Conservation (phyloP, 345 rosid genomes). For the Punica granatum region DNA sequence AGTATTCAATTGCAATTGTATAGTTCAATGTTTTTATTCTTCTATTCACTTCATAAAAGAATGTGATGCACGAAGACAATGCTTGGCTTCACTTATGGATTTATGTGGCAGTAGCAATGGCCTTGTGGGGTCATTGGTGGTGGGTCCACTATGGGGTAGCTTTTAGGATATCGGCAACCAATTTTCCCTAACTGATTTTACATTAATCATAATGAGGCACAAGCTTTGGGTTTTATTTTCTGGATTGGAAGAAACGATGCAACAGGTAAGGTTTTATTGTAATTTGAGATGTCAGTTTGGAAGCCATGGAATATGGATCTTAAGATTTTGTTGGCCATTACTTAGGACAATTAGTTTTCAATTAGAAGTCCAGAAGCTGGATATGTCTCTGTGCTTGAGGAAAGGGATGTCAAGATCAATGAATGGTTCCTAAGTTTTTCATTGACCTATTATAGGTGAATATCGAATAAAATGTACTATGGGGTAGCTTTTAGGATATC, state of each 20-base stretch:
- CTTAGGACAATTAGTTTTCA: background rate
- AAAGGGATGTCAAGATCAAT: background rate
- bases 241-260: background rate
- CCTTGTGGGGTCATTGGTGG: background rate
- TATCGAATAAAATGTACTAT: background rate
- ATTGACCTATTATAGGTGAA: background rate
- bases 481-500: background rate
- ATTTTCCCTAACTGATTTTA: background rate
- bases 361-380: background rate
- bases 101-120: no score
- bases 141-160: background rate
- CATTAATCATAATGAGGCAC: background rate
- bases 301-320: no score
- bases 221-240: background rate
- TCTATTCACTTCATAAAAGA: background rate
- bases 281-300: background rate
- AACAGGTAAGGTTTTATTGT: background rate
- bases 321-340: no score
- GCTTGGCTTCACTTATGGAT: background rate
- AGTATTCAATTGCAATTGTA: constrained; percentile 20
- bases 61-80: background rate
- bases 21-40: background rate
- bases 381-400: background rate
- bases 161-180: background rate
- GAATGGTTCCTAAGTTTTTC: background rate